Evolutionary conservation across 495 filamentous ascomycete genomes (phyloP), one percentile per base, ranked within the genome.

Genomic region (Penicillium bialowiezense): DNA sequence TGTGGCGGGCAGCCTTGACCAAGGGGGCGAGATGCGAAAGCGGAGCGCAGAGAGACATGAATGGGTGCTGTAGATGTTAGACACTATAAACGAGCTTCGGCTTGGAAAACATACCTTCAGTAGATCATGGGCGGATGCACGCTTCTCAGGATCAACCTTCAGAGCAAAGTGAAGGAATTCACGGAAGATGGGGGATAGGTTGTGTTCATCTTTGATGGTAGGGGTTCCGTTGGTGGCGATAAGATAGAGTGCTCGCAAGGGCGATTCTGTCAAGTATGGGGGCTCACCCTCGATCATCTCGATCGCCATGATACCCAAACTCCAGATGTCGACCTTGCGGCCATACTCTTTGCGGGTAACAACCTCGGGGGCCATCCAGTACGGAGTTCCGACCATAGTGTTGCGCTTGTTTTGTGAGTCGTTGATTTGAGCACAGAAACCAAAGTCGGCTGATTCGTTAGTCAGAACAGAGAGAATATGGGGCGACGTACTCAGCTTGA

Each of bases 221-320:
- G 93, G 93, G 5, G 95, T 97, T 28, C 93, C 93, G 60, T 96
- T 96, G 17, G 95, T 97, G 37, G 93, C 95, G 67, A 98, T 98
- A 54, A 98, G 69, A 74, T 92, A 98, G 21, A 98, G 78, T 3
- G 93, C 93, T 34, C 93, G 83, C 35, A 98, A 82, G 7, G 93
- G 93, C 18, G 88, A 92, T 67, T 98, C 93, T 17, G 90, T 98
- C 44, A 98, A 74, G 64, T 98, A 98, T 13, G 93, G 93, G 13
- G 93, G 93, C 60, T 98, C 93, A 54, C 93, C 95, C 70, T 98
- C 93, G 52, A 98, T 96, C 93, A 98, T 98, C 67, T 98, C 93
- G 57, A 98, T 98, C n/a, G 93, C 90, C 93, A 98, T 98, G 68
- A 98, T 98, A 46, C 93, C 93, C 41, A 98, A 70, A 62, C 88